These are phyloP conservation scores for Pyropia yezoensis DNA, from an alignment of 23 red algal genomes.

Conservation along the genomic window DNA sequence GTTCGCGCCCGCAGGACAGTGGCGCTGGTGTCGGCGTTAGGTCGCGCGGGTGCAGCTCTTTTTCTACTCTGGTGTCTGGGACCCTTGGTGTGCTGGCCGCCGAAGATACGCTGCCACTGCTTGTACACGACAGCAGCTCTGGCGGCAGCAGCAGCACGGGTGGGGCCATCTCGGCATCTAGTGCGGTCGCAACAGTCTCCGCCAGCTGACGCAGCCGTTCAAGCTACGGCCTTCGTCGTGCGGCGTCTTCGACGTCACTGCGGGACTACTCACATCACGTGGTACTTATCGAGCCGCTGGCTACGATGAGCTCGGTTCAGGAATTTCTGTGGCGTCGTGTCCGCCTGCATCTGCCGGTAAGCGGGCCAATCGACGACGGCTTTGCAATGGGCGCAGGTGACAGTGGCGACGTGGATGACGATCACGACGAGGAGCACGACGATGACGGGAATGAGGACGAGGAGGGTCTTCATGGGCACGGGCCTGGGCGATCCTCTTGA, in stretches of 20 bases:
- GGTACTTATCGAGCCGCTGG: conserved; percentile 79
- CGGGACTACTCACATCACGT: conserved; percentile 70
- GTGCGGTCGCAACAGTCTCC: conserved; percentile 33
- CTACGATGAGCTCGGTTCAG: conserved; percentile 62
- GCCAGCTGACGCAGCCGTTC: conserved; percentile 76
- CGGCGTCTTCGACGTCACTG: conserved; percentile 5
- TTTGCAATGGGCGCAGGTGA: not conserved
- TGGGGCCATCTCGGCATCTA: too few species aligned
- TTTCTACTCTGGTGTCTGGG: conserved; percentile 19
- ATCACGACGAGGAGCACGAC: too few species aligned
- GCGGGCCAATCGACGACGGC: conserved; percentile 11
- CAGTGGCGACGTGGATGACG: too few species aligned
- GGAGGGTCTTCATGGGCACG: too few species aligned
- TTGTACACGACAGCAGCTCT: conserved; percentile 9
- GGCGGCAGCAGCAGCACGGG: conserved; percentile 7
- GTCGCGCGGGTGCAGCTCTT: conserved; percentile 19
- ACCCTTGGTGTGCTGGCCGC: conserved; percentile 33
- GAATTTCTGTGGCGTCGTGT: conserved; percentile 78
- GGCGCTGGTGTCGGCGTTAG: conserved; percentile 27
- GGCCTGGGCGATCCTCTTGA: conserved; percentile 2
- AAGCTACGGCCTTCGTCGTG: conserved; percentile 44
- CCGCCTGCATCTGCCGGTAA: conserved; percentile 2
- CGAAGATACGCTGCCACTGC: conserved; percentile 43
- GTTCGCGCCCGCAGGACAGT: not conserved
- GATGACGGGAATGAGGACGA: too few species aligned